Evolutionary conservation across 495 filamentous ascomycete species (phyloP), one percentile per base, ranked within the genome.

Genomic region (Tetracladium setigerum): DNA sequence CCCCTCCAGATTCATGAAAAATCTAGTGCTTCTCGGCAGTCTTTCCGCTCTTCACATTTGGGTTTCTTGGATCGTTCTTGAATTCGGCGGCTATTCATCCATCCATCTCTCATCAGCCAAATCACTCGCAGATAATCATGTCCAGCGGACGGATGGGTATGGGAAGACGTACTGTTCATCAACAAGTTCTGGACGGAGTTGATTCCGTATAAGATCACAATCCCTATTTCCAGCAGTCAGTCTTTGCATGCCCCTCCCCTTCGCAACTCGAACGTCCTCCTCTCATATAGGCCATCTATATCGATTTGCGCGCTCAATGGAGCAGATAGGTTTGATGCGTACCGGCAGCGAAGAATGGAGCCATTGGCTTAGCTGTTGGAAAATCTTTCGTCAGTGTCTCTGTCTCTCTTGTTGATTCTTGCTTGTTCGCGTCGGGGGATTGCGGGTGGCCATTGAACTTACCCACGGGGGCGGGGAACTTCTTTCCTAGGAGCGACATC

Each of bases 41-140:
- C 59, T 76, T 73, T 35, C 54, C 53, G 19, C 60, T 56, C 76
- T 83, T 84, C 33, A 70, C 67, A 62, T 78, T 72, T 57, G 83
- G 86, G 78, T 95, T 95, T 64, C 91, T 79, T 53, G 91, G 90
- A 72, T 97, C 91, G 75, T 92, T 91, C 81, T 86, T 90, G 81
- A 76, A 95, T 66, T 97, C 86, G 49, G 83, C 86, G 71, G 79
- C 91, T 97, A 60, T 55, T 34, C 17, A 32, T 30, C 58, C 47
- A 57, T 54, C n/a, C 14, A 41, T 37, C 18, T 36, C 59, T 63
- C 40, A 69, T 63, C 50, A 50, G 41, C 33, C 34, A 56, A 16
- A 30, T 18, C 34, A 32, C 33, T 39, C 44, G 36, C 27, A 7
- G 13, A 3, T 27, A 27, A 27, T 27, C 22, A 27, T 3, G 3